Evolutionary conservation across 805 yeast genomes (phyloP).

Genomic region (Pichia manshurica): DNA sequence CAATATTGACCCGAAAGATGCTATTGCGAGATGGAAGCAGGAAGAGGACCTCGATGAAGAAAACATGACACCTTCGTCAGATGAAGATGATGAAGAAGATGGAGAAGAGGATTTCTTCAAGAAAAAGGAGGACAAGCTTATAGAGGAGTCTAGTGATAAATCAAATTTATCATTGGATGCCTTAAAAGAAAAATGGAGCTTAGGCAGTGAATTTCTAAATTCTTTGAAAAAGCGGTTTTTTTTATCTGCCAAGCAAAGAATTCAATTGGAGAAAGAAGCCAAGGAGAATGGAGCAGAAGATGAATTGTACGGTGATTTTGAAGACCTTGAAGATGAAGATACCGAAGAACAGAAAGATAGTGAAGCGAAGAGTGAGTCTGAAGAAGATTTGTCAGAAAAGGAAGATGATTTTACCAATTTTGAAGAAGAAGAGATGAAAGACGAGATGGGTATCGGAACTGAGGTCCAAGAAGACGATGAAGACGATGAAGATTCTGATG

Average conservation of each 20-base stretch:
- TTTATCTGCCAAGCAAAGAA: constrained; percentile 43
- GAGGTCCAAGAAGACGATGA: constrained; percentile 29
- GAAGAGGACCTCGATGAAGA: constrained; percentile 41
- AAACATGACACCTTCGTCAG: constrained; percentile 13
- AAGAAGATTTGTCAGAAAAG: constrained; percentile 39
- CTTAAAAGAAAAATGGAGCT: constrained; percentile 41
- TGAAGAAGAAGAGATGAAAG: constrained; percentile 44
- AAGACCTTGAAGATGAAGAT: constrained; percentile 25
- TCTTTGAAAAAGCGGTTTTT: constrained; percentile 44
- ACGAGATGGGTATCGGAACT: constrained; percentile 33
- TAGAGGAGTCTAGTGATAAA: constrained; percentile 36
- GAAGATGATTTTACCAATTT: constrained; percentile 52
- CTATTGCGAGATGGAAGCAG: constrained; percentile 62
- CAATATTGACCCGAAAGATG: constrained; percentile 70
- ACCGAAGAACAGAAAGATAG: constrained; percentile 29
- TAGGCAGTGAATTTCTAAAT: constrained; percentile 33
- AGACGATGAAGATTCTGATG: constrained; percentile 34
- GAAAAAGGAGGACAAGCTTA: constrained; percentile 37
- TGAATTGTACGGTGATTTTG: constrained; percentile 34
- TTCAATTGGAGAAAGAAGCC: constrained; percentile 30
- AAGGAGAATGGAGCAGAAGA: constrained; percentile 18
- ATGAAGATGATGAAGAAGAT: constrained; percentile 27
- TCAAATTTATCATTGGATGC: constrained; percentile 32
- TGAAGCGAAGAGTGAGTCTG: constrained; percentile 42
- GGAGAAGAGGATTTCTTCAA: constrained; percentile 51